Percentiles rank a stretch among this genome's conserved stretches.
Evolutionary conservation across 352 stramenopile genomes (phyloP).

Genomic region (Pythium aphanidermatum): DNA sequence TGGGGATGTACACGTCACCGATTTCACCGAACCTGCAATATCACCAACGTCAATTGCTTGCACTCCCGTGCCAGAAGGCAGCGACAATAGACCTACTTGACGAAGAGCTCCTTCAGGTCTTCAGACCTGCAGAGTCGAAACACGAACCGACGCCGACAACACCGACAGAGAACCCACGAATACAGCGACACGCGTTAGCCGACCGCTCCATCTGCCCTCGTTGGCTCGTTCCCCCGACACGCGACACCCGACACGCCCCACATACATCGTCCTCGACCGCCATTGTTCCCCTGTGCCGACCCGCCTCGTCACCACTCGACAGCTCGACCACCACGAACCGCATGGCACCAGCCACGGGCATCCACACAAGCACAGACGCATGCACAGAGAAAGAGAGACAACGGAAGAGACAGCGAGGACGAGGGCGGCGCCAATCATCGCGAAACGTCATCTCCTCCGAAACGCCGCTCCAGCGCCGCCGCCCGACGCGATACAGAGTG

Average conservation of each 20-base stretch:
- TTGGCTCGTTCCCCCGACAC: neutral
- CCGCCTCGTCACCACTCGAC: neutral
- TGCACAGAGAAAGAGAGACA: no score
- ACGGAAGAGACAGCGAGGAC: no score
- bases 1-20: constrained; percentile 80
- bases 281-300: neutral
- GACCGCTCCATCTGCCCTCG: constrained; percentile 5
- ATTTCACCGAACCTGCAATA: constrained; percentile 50
- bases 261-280: neutral
- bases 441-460: no score
- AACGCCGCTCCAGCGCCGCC: no score
- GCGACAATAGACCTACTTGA: constrained; percentile 38
- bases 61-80: neutral
- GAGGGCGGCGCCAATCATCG: no score
- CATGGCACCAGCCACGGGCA: no score
- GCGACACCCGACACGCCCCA: neutral
- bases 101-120: constrained; percentile 52
- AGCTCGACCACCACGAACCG: no score
- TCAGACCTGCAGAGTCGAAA: constrained; percentile 13
- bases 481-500: constrained; percentile 7
- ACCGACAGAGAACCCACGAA: constrained; percentile 5
- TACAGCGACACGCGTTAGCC: constrained; percentile 18
- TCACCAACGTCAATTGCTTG: constrained; percentile 13
- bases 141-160: constrained; percentile 4
- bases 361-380: no score